Evolutionary conservation across 768 basidiomycete genomes (phyloP).

Genomic region (Agaricus subrufescens): DNA sequence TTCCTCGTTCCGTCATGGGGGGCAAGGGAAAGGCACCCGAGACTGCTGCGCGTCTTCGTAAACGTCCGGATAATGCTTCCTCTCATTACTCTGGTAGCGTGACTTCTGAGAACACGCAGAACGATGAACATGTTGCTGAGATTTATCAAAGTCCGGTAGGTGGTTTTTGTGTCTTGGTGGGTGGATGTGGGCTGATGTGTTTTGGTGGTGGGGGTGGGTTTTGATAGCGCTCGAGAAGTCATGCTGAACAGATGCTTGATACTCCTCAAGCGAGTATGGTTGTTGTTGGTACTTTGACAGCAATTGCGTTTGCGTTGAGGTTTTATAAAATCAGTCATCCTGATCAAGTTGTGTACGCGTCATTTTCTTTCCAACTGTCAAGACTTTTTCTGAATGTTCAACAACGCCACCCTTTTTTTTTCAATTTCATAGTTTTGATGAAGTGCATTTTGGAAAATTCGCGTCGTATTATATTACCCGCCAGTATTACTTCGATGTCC

Average conservation of each 20-base stretch:
- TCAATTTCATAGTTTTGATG: constrained; percentile 70
- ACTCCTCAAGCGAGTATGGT: constrained; percentile 56
- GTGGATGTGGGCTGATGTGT: background rate
- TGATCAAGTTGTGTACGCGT: constrained; percentile 86
- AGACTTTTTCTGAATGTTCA: background rate
- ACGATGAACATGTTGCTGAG: constrained; percentile 49
- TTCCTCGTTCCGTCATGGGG: constrained; percentile 21
- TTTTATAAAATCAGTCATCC: constrained; percentile 95
- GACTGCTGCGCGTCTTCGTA: constrained; percentile 11
- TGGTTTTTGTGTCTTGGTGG: constrained; percentile 8
- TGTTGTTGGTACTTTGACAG: constrained; percentile 62
- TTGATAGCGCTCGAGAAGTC: constrained; percentile 49
- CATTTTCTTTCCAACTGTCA: background rate
- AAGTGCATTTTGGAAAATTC: constrained; percentile 99
- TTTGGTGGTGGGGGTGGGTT: background rate
- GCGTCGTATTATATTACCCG: constrained; percentile 89
- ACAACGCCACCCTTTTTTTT: background rate
- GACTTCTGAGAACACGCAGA: constrained; percentile 31
- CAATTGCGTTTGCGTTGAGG: constrained; percentile 75
- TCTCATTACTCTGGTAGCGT: constrained; percentile 11
- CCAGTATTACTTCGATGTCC: constrained; percentile 99
- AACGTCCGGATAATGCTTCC: constrained; percentile 14
- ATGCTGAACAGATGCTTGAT: constrained; percentile 58
- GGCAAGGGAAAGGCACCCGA: constrained; percentile 23
- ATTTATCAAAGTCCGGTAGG: constrained; percentile 47